phyloP scores from a whole-genome alignment of 345 rosid species.

The Firmiana major region DNA sequence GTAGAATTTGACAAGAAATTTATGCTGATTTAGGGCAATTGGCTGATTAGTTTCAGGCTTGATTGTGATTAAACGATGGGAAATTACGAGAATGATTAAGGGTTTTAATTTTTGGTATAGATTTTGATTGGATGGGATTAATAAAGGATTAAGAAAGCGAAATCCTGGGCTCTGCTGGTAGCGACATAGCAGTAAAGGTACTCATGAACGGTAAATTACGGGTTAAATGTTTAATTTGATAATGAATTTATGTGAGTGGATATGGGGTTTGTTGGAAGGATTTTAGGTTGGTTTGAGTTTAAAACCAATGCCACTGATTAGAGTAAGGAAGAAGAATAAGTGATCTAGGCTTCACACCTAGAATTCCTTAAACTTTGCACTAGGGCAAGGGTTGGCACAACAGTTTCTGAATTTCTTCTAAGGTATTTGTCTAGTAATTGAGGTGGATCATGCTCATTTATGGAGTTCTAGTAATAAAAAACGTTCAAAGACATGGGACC shows the following conservation, averaged over 20 bases:
- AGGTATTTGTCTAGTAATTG: neutral
- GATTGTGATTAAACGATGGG: neutral
- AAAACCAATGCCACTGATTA: neutral
- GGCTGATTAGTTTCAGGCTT: neutral
- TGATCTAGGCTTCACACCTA: neutral
- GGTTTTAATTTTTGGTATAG: neutral
- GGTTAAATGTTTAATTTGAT: neutral
- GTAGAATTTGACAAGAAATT: neutral
- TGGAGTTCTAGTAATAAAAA: neutral
- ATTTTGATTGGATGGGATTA: neutral
- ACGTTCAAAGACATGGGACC: neutral
- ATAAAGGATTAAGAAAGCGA: neutral
- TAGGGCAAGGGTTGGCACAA: neutral
- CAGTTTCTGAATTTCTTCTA: neutral
- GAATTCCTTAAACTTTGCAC: neutral
- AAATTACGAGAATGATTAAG: neutral
- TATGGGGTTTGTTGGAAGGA: neutral
- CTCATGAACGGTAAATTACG: neutral
- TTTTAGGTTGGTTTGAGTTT: neutral
- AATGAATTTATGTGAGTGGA: neutral
- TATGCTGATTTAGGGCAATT: neutral
- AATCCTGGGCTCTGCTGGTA: neutral
- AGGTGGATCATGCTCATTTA: neutral
- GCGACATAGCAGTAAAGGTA: neutral
- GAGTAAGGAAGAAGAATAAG: neutral